Conservation (phyloP, 2,329 filamentous ascomycete species). For the Microcyclosporella mali region DNA sequence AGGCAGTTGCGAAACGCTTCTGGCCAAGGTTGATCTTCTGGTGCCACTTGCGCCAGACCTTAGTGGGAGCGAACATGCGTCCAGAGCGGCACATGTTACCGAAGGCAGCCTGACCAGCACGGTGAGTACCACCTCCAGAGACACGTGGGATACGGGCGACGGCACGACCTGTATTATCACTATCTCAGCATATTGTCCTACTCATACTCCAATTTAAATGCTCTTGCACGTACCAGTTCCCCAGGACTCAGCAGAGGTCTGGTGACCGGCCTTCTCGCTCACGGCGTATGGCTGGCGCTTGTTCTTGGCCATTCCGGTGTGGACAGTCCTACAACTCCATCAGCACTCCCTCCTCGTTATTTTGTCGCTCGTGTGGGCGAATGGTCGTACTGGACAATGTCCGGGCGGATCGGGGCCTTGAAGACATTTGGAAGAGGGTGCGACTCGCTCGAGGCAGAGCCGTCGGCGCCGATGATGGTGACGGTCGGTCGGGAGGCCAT, state of each 20-base stretch:
- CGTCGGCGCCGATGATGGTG: slow-evolving; percentile 94
- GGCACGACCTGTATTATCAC: slow-evolving; percentile 66
- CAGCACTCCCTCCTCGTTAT: slow-evolving; percentile 19
- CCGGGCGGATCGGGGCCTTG: slow-evolving; percentile 91
- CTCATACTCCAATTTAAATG: neutral
- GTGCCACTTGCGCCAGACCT: slow-evolving; percentile 99
- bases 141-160: slow-evolving; percentile 99
- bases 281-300: slow-evolving; percentile 99
- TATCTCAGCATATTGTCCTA: slow-evolving; percentile 1
- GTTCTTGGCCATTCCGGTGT: slow-evolving; percentile 99
- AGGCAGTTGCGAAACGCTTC: slow-evolving; percentile 98
- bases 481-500: slow-evolving; percentile 98
- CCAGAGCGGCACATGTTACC: slow-evolving; percentile 99
- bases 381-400: slow-evolving; percentile 85
- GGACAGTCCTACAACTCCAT: slow-evolving; percentile 55
- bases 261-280: slow-evolving; percentile 99
- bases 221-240: slow-evolving; percentile 69
- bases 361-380: slow-evolving; percentile 6
- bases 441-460: slow-evolving; percentile 81
- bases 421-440: slow-evolving; percentile 95
- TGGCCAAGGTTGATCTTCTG: slow-evolving; percentile 99
- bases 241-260: slow-evolving; percentile 99
- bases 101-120: slow-evolving; percentile 98
- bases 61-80: slow-evolving; percentile 99
- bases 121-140: slow-evolving; percentile 99